Evolutionary conservation across 2,329 filamentous ascomycete species (phyloP).

Genomic region (Lithohypha guttulata): DNA sequence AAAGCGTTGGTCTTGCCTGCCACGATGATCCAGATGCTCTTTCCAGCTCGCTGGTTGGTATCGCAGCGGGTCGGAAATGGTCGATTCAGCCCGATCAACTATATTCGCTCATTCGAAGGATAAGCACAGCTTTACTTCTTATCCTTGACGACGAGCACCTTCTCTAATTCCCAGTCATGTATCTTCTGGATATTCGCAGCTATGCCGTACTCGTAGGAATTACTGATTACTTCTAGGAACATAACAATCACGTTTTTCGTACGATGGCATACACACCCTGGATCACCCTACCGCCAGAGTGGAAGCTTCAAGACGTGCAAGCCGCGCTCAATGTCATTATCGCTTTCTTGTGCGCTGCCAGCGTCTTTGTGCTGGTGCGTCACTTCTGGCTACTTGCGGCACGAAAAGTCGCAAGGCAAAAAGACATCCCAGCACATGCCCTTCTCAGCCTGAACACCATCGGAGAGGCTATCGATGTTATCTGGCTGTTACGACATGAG

Average conservation of each 20-base stretch:
- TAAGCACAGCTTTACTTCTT: no score
- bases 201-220: no score
- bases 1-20: no score
- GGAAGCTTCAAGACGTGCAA: conserved; percentile 15
- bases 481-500: conserved; percentile 11
- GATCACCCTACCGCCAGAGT: conserved; percentile 8
- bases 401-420: conserved; percentile 8
- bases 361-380: conserved; percentile 12
- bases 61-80: no score
- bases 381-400: conserved; percentile 10
- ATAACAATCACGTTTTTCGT: background rate
- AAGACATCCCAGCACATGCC: conserved; percentile 7
- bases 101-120: no score
- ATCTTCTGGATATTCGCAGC: no score
- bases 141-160: no score
- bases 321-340: conserved; percentile 14
- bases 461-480: conserved; percentile 12
- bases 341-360: conserved; percentile 10
- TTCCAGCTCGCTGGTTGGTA: no score
- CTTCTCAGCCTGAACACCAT: conserved; percentile 12
- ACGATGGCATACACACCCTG: background rate
- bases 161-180: no score
- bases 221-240: no score
- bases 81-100: no score
- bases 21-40: no score